Percentiles rank a stretch among this genome's conserved stretches.
Conservation (phyloP, 164 flowering plant species). For the Magnolia changhungtana region DNA sequence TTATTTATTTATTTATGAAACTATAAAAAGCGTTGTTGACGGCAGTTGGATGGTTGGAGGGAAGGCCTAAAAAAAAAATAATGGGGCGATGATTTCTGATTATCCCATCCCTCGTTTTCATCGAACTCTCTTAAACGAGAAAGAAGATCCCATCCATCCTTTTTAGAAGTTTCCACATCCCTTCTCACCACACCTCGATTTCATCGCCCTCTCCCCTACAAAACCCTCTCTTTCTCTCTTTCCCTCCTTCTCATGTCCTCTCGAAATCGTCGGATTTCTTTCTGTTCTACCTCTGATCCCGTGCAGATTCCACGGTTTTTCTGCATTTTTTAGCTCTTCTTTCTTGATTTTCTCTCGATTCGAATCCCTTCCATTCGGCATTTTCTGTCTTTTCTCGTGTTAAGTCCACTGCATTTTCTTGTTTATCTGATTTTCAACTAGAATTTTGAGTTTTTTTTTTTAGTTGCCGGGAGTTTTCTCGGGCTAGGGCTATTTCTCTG, state of each 20-base stretch:
- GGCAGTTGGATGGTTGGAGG: too few relatives aligned
- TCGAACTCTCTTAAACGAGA: background rate
- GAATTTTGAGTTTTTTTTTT: background rate
- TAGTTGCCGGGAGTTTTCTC: background rate
- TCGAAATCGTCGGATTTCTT: background rate
- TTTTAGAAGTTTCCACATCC: slow-evolving; percentile 1
- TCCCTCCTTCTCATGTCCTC: background rate
- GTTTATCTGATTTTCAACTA: background rate
- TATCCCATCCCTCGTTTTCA: background rate
- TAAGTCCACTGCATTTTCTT: background rate
- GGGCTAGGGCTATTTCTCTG: background rate
- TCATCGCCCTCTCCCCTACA: slow-evolving; percentile 1
- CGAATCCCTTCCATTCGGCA: background rate
- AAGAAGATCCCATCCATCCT: background rate
- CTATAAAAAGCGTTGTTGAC: too few relatives aligned
- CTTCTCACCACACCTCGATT: background rate
- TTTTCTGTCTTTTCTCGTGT: background rate
- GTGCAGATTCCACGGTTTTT: background rate
- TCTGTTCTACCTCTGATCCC: background rate
- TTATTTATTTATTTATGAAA: too few relatives aligned
- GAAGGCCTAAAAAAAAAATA: too few relatives aligned
- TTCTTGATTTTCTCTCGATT: background rate
- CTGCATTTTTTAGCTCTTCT: background rate
- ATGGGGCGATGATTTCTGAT: background rate
- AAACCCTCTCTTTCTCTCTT: background rate